Conservation (phyloP, 2,329 filamentous ascomycete genomes). For the Alternaria brassicicola region DNA sequence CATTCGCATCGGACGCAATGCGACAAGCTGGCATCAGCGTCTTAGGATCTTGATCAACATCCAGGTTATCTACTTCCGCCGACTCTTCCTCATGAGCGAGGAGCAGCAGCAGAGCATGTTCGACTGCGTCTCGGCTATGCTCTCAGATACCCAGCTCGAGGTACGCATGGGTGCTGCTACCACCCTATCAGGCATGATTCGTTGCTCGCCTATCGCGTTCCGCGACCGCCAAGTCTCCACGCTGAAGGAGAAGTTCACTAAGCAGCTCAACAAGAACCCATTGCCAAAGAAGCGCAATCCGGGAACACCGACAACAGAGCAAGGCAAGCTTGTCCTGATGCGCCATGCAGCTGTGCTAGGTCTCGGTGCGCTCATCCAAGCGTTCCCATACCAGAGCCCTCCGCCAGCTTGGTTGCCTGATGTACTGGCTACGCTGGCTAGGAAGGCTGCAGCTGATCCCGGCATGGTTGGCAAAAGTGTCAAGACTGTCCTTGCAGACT, state of each 20-base stretch:
- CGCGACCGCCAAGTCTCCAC: conserved; percentile 77
- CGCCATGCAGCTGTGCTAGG: conserved; percentile 92
- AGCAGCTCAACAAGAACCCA: conserved; percentile 79
- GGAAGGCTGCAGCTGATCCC: conserved; percentile 83
- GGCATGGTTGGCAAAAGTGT: conserved; percentile 95
- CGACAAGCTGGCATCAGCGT: conserved; percentile 92
- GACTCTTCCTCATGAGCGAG: conserved; percentile 82
- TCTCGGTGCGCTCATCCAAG: conserved; percentile 87
- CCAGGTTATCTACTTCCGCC: conserved; percentile 97
- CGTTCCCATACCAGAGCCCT: conserved; percentile 93
- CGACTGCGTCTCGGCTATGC: conserved; percentile 92
- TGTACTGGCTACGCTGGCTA: conserved; percentile 82
- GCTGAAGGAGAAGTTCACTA: conserved; percentile 80
- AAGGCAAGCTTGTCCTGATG: conserved; percentile 77
- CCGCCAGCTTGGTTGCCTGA: conserved; percentile 94
- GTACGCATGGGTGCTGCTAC: conserved; percentile 91
- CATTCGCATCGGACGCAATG: conserved; percentile 83
- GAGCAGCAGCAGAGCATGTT: conserved; percentile 81
- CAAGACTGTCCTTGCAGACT: conserved; percentile 91
- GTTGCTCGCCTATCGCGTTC: conserved; percentile 83
- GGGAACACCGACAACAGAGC: conserved; percentile 72
- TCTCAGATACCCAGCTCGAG: conserved; percentile 88
- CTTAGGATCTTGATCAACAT: conserved; percentile 96
- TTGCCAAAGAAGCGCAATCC: conserved; percentile 72
- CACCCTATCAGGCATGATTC: conserved; percentile 95